Percentiles rank a stretch among this genome's conserved stretches.
Conservation (phyloP, 306 rosid genomes). For the Macrotyloma uniflorum region DNA sequence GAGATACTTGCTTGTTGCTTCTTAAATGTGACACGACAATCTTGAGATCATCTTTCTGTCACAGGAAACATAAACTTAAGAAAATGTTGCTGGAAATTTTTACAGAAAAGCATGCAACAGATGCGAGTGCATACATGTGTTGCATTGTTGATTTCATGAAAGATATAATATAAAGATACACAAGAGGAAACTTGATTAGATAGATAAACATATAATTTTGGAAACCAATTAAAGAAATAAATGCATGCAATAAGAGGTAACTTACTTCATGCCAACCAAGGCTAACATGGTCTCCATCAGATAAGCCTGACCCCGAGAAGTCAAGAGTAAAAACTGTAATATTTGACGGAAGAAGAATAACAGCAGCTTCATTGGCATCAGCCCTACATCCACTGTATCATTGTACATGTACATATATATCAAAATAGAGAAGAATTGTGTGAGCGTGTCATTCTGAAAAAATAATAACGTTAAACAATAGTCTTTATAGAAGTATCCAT, state of each 20-base stretch:
- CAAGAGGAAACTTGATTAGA: slow-evolving; percentile 11
- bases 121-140: slow-evolving; percentile 7
- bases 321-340: slow-evolving; percentile 97
- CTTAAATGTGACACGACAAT: slow-evolving; percentile 80
- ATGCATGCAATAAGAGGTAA: slow-evolving; percentile 29
- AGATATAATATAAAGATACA: slow-evolving; percentile 30
- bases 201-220: slow-evolving; percentile 9
- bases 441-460: neutral
- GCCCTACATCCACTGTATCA: slow-evolving; percentile 96
- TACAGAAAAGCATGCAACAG: slow-evolving; percentile 1
- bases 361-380: slow-evolving; percentile 97
- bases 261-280: slow-evolving; percentile 99
- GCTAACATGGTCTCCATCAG: slow-evolving; percentile 95
- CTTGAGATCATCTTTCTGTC: slow-evolving; percentile 92
- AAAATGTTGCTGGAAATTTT: neutral
- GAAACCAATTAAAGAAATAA: slow-evolving; percentile 34
- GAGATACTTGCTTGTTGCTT: slow-evolving; percentile 77
- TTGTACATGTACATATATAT: slow-evolving; percentile 37
- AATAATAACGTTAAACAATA: neutral
- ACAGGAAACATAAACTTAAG: slow-evolving; percentile 18
- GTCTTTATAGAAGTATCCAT: slow-evolving; percentile 1
- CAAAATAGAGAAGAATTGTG: slow-evolving; percentile 21
- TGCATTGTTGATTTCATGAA: slow-evolving; percentile 22
- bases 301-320: slow-evolving; percentile 96
- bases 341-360: slow-evolving; percentile 88